A percentile compares a stretch with the other conserved stretches of the same genome.
These are phyloP conservation scores for Massarina eburnea DNA, from an alignment of 2,329 filamentous ascomycete genomes.

Conservation along the genomic window DNA sequence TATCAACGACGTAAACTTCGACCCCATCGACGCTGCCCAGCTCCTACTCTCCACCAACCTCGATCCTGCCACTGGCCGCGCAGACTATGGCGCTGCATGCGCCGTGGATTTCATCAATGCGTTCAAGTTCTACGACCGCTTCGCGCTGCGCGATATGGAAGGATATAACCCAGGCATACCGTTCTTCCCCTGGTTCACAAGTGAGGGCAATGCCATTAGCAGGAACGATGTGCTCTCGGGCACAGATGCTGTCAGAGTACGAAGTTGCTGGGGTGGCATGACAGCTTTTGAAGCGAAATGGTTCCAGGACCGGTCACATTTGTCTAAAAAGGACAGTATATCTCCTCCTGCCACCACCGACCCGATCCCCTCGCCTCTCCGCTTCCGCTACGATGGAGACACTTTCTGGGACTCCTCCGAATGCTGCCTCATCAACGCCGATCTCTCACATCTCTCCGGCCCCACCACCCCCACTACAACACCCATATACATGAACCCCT, in stretches of 20 bases:
- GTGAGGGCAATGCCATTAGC: constrained; percentile 52
- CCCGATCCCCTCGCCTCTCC: constrained; percentile 40
- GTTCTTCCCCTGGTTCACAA: constrained; percentile 69
- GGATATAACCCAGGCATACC: constrained; percentile 65
- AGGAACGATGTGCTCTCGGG: constrained; percentile 64
- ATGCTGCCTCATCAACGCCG: constrained; percentile 52
- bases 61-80: constrained; percentile 50
- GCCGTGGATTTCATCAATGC: constrained; percentile 70
- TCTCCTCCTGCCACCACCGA: constrained; percentile 5
- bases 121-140: constrained; percentile 72
- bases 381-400: constrained; percentile 47
- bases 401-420: constrained; percentile 52
- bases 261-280: constrained; percentile 79
- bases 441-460: constrained; percentile 44
- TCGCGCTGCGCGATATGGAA: constrained; percentile 68
- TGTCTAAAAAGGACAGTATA: constrained; percentile 1
- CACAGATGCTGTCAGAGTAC: constrained; percentile 67
- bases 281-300: constrained; percentile 65
- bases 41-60: constrained; percentile 66
- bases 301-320: constrained; percentile 50
- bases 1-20: constrained; percentile 68
- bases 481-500: constrained; percentile 74
- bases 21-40: constrained; percentile 60
- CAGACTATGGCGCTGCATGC: constrained; percentile 67
- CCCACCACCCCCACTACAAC: constrained; percentile 47